phyloP scores from a whole-genome alignment of 2,329 filamentous ascomycete genomes.

The Colletotrichum scovillei region DNA sequence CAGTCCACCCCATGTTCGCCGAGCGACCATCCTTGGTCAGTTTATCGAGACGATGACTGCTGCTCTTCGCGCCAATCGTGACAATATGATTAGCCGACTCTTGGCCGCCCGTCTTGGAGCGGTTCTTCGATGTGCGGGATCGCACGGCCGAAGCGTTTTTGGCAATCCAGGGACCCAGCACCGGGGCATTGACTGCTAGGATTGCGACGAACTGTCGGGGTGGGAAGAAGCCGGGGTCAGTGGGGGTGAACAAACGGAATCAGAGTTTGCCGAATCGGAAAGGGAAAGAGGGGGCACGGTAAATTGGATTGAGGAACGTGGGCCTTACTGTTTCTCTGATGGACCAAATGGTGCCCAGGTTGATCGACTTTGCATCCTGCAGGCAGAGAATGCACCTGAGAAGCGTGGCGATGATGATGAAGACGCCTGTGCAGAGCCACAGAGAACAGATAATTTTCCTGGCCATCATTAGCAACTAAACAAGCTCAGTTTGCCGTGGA shows the following conservation, averaged over 20 bases:
- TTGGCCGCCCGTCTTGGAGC: constrained; percentile 12
- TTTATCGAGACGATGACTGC: constrained; percentile 33
- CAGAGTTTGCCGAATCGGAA: constrained; percentile 1
- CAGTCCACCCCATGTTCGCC: constrained; percentile 37
- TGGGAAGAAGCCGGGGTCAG: constrained; percentile 6
- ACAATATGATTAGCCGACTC: constrained; percentile 34
- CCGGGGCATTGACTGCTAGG: constrained; percentile 39
- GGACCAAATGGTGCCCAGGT: constrained; percentile 42
- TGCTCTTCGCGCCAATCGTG: constrained; percentile 37
- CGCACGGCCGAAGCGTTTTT: constrained; percentile 33
- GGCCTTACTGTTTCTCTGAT: constrained; percentile 41
- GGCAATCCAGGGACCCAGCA: constrained; percentile 41
- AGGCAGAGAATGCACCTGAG: constrained; percentile 39
- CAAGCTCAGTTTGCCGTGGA: not conserved
- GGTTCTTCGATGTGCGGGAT: constrained; percentile 27
- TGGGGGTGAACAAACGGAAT: not conserved
- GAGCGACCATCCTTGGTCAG: constrained; percentile 33
- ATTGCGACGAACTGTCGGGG: constrained; percentile 39
- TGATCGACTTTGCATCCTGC: constrained; percentile 38
- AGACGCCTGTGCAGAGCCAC: constrained; percentile 41
- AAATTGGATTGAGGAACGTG: constrained; percentile 10
- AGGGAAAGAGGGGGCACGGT: not conserved
- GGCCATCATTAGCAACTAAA: not conserved
- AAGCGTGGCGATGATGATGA: constrained; percentile 43
- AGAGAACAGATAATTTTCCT: constrained; percentile 42